Base-by-base conservation (phyloP, 768 basidiomycete species). In the Pleurotus citrinopileatus region DNA sequence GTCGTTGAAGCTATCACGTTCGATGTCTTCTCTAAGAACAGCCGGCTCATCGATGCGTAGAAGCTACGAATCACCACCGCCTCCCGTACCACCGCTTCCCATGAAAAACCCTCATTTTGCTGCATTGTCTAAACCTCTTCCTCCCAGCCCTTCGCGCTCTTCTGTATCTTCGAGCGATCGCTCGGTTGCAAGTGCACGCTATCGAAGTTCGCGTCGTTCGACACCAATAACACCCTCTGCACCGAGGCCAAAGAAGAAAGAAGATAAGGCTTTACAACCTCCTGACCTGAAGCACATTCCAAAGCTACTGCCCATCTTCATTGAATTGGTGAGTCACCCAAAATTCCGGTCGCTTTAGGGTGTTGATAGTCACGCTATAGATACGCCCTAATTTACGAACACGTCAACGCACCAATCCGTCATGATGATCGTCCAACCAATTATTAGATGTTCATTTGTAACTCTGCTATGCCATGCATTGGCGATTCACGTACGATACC, bases 251-350 rank as follows among this genome's bases (percentile, higher is more conserved):
- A 74, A 71, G 54, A 70, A 71, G 66, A 87, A 81, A 68, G 78
- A 74, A 57, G 56, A 64, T 1, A 68, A 71, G 40, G 62, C 72
- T 6, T 67, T 89, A 40, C 80, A 83, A 59, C 86, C 88, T 40
- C 97, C 97, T 1, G 84, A 90, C 48, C 73, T 98, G 43, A 71
- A 75, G 43, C 79, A 87, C 62, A 82, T 98, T 48, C 88, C 91
- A n/a, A 77, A 83, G 56, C 67, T 99, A 19, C 72, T 97, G 32
- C 94, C 96, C 1, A 61, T 98, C 23, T 98, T 98, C 67, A 80
- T 88, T 40, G 97, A 98, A 72, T 84, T 98, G 80, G 94, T 97
- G 57, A 64, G 84, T 71, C 23, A 19, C 52, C 34, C 42, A 27
- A 53, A 28, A 46, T 44, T 25, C 32, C 6, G 13, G 4, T 19